A percentile compares a stretch with the other conserved stretches of the same genome.
These are phyloP conservation scores for Trichosporon coremiiforme DNA, from an alignment of 1,284 basidiomycete genomes.

Conservation along the genomic window DNA sequence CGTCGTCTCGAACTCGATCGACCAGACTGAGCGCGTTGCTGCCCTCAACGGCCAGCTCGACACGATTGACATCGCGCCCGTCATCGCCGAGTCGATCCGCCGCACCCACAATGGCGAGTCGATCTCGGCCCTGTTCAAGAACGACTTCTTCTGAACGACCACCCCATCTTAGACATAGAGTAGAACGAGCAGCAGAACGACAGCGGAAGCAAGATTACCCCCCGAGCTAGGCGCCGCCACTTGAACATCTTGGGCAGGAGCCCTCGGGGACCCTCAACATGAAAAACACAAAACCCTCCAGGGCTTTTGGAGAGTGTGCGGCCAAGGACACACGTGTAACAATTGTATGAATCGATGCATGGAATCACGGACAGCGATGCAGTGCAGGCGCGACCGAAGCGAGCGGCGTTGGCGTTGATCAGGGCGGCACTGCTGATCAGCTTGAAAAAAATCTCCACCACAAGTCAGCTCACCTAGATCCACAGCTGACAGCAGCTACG, in stretches of 20 bases:
- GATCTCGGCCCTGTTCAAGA: slow-evolving; percentile 52
- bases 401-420: neutral
- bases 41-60: slow-evolving; percentile 58
- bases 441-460: no score
- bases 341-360: slow-evolving; percentile 32
- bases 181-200: slow-evolving; percentile 3
- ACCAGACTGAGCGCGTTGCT: slow-evolving; percentile 63
- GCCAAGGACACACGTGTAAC: slow-evolving; percentile 22
- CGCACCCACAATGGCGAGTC: slow-evolving; percentile 85
- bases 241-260: neutral
- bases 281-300: slow-evolving; percentile 7
- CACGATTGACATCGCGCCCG: slow-evolving; percentile 79
- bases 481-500: neutral
- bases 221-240: neutral
- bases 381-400: no score
- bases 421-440: no score
- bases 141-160: slow-evolving; percentile 37
- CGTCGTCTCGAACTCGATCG: slow-evolving; percentile 82
- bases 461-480: no score
- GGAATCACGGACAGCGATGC: slow-evolving; percentile 18
- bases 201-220: slow-evolving; percentile 4
- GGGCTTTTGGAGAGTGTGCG: slow-evolving; percentile 13
- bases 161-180: slow-evolving; percentile 5
- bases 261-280: neutral
- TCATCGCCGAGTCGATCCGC: slow-evolving; percentile 93